Evolutionary conservation across 2,329 filamentous ascomycete species (phyloP).

Genomic region (Colletotrichum tropicicola): DNA sequence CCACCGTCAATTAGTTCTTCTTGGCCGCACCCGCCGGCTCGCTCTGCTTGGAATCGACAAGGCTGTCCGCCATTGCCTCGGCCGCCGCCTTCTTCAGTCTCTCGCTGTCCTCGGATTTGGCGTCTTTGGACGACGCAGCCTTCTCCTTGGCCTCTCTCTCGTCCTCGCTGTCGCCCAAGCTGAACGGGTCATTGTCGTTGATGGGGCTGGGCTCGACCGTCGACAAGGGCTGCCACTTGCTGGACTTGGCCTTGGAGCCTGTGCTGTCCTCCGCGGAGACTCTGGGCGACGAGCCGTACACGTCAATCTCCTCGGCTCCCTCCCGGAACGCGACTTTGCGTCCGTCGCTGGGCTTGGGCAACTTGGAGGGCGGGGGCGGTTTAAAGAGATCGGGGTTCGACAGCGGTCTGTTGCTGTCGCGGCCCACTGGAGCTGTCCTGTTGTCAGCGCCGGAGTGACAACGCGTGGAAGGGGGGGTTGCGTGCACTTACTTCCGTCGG

Average conservation of each 20-base stretch:
- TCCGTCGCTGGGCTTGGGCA: conserved; percentile 57
- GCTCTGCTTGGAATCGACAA: conserved; percentile 54
- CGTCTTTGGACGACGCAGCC: conserved; percentile 52
- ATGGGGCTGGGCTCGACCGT: conserved; percentile 72
- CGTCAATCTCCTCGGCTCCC: conserved; percentile 79
- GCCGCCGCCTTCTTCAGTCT: conserved; percentile 72
- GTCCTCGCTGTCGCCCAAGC: conserved; percentile 93
- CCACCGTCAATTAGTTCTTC: conserved; percentile 41
- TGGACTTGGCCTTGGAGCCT: conserved; percentile 69
- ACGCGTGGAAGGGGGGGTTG: too few species aligned
- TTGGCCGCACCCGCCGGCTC: conserved; percentile 41
- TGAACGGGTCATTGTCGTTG: conserved; percentile 91
- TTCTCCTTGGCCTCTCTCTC: conserved; percentile 82
- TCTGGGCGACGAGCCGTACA: conserved; percentile 74
- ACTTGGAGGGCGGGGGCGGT: conserved; percentile 63
- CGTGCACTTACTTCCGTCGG: conserved; percentile 67
- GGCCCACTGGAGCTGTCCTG: conserved; percentile 63
- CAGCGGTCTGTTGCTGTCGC: conserved; percentile 62
- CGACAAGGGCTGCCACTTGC: conserved; percentile 97
- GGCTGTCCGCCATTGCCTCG: conserved; percentile 66
- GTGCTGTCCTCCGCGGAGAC: conserved; percentile 60
- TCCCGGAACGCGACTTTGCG: conserved; percentile 68
- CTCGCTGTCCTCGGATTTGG: conserved; percentile 66
- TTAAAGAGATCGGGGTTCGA: conserved; percentile 86
- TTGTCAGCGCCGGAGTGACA: conserved; percentile 32